Conservation (phyloP, 441 rosid genomes). For the Erodium texanum region DNA sequence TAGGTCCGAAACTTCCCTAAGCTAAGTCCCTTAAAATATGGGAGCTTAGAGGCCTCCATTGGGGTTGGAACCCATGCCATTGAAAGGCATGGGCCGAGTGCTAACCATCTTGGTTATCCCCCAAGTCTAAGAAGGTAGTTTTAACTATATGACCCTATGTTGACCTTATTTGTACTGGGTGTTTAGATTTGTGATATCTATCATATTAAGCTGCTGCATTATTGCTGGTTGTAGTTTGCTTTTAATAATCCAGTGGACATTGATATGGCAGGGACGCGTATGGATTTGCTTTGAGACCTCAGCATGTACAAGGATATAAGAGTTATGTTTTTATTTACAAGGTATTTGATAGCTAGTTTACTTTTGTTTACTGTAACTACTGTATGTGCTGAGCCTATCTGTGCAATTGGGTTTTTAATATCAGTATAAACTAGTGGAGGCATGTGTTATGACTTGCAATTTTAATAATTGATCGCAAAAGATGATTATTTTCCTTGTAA, state of each 20-base stretch:
- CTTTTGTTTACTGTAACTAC: neutral
- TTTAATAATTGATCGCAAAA: neutral
- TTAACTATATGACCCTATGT: neutral
- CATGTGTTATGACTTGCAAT: neutral
- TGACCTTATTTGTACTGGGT: neutral
- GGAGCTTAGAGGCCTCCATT: no score
- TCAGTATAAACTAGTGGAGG: neutral
- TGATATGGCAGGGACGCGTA: conserved; percentile 46
- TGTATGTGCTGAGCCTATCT: neutral
- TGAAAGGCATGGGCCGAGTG: no score
- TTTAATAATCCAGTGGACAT: conserved; percentile 2
- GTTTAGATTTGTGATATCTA: neutral
- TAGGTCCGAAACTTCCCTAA: no score
- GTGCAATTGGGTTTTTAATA: neutral
- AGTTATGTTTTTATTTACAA: conserved; percentile 42
- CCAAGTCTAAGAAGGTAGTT: no score
- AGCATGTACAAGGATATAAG: conserved; percentile 50
- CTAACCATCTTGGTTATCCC: no score
- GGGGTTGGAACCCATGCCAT: no score
- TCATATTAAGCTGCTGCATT: neutral
- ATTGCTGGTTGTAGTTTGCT: neutral
- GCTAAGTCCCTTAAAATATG: no score
- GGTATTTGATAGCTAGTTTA: conserved; percentile 20
- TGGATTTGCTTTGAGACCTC: conserved; percentile 76
- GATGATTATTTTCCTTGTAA: neutral